These are phyloP conservation scores for Colletotrichum spaethianum DNA, from an alignment of 2,329 filamentous ascomycete species.

Conservation along the genomic window DNA sequence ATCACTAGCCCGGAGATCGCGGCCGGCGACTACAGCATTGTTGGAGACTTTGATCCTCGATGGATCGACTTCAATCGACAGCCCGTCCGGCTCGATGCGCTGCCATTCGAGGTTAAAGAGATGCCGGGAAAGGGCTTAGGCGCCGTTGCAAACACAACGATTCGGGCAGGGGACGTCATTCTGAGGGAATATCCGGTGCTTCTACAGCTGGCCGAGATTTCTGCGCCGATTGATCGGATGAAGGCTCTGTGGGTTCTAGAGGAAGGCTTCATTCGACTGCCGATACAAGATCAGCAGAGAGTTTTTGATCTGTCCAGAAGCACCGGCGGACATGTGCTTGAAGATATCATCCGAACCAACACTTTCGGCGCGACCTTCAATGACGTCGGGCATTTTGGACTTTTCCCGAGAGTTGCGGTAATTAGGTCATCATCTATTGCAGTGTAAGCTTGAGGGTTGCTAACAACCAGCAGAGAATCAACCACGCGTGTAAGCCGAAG, in stretches of 20 bases:
- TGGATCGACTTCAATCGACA: not conserved
- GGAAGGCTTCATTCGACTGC: constrained; percentile 48
- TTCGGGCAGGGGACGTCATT: constrained; percentile 49
- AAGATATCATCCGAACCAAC: constrained; percentile 53
- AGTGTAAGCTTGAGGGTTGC: not conserved
- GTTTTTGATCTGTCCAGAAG: constrained; percentile 49
- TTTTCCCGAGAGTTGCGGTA: constrained; percentile 53
- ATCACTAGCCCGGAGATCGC: constrained; percentile 36
- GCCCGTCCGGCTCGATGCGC: not conserved
- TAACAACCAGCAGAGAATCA: constrained; percentile 48
- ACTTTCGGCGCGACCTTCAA: constrained; percentile 48
- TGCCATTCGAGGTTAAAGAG: constrained; percentile 47
- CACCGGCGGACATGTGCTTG: constrained; percentile 49
- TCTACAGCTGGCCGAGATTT: constrained; percentile 45
- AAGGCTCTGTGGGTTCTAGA: constrained; percentile 47
- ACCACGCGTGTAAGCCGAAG: constrained; percentile 56
- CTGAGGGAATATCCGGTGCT: constrained; percentile 50
- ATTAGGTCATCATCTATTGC: constrained; percentile 37
- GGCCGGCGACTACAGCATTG: constrained; percentile 16
- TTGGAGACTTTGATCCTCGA: constrained; percentile 24
- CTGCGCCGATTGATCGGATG: constrained; percentile 42
- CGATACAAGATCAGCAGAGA: constrained; percentile 41
- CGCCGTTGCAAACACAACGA: constrained; percentile 49
- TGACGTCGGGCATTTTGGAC: constrained; percentile 46
- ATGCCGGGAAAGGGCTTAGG: constrained; percentile 50